A percentile compares a stretch with the other conserved stretches of the same genome.
Conservation (phyloP, 2,329 filamentous ascomycete genomes). For the Fonsecaea monophora region DNA sequence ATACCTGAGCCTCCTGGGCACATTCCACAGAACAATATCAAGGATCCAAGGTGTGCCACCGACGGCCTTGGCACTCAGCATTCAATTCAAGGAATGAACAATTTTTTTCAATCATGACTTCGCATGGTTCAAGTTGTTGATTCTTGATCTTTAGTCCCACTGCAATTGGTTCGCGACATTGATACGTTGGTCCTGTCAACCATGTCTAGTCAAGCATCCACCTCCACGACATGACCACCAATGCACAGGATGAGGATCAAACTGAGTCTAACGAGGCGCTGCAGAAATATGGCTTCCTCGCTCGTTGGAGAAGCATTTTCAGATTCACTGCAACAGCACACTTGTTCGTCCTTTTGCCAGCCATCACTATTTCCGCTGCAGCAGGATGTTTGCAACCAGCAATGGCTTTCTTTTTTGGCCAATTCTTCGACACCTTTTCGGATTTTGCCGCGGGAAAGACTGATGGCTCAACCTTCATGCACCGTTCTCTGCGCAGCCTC, state of each 20-base stretch:
- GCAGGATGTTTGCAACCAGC: slow-evolving; percentile 69
- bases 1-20: background rate
- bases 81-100: slow-evolving; percentile 5
- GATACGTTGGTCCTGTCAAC: background rate
- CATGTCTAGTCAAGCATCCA: background rate
- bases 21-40: slow-evolving; percentile 43
- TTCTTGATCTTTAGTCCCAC: slow-evolving; percentile 8
- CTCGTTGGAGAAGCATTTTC: slow-evolving; percentile 67
- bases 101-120: slow-evolving; percentile 6
- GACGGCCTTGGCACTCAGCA: slow-evolving; percentile 7
- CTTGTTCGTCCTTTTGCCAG: slow-evolving; percentile 60
- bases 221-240: slow-evolving; percentile 17
- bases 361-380: slow-evolving; percentile 62
- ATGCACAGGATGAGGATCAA: slow-evolving; percentile 13
- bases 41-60: slow-evolving; percentile 28
- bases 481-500: slow-evolving; percentile 65
- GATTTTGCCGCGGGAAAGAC: slow-evolving; percentile 66
- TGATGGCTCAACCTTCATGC: slow-evolving; percentile 59
- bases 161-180: slow-evolving; percentile 1
- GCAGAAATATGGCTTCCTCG: background rate
- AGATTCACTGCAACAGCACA: slow-evolving; percentile 72
- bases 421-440: slow-evolving; percentile 75
- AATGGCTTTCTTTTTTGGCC: slow-evolving; percentile 74
- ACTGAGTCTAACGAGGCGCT: slow-evolving; percentile 1
- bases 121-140: slow-evolving; percentile 5